Conservation (phyloP, 164 flowering plant genomes). For the Tetrastigma voinierianum region DNA sequence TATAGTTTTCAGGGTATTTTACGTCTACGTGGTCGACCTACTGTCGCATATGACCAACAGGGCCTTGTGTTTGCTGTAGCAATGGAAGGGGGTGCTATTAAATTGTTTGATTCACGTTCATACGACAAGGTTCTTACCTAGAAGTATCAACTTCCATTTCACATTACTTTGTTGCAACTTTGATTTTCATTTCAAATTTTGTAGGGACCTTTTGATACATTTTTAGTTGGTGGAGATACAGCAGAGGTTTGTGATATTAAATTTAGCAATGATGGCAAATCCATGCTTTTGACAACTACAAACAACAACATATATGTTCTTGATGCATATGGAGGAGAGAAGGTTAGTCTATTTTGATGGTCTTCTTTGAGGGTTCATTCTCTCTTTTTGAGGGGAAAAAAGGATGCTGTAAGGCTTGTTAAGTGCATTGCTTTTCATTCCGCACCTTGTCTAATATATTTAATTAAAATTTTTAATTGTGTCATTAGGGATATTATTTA, state of each 20-base stretch:
- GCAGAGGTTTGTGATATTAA: slow-evolving; percentile 97
- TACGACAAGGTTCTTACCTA: slow-evolving; percentile 78
- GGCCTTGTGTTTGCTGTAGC: slow-evolving; percentile 99
- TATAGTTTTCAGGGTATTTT: slow-evolving; percentile 88
- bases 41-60: slow-evolving; percentile 96
- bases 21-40: slow-evolving; percentile 89
- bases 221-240: slow-evolving; percentile 93
- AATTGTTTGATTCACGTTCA: slow-evolving; percentile 95
- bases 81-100: slow-evolving; percentile 99
- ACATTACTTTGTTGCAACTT: neutral
- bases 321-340: slow-evolving; percentile 96
- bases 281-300: slow-evolving; percentile 92
- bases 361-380: neutral
- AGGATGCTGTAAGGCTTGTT: no score
- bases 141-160: slow-evolving; percentile 1
- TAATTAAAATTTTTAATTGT: neutral
- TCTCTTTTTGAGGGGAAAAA: neutral
- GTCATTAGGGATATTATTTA: neutral
- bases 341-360: slow-evolving; percentile 41
- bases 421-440: no score
- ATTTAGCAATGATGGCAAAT: slow-evolving; percentile 97
- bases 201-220: slow-evolving; percentile 98
- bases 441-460: no score
- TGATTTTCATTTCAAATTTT: slow-evolving; percentile 6
- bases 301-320: slow-evolving; percentile 84